Conservation (phyloP, 1,139 yeast genomes). For the Magnusiomyces magnusii region DNA sequence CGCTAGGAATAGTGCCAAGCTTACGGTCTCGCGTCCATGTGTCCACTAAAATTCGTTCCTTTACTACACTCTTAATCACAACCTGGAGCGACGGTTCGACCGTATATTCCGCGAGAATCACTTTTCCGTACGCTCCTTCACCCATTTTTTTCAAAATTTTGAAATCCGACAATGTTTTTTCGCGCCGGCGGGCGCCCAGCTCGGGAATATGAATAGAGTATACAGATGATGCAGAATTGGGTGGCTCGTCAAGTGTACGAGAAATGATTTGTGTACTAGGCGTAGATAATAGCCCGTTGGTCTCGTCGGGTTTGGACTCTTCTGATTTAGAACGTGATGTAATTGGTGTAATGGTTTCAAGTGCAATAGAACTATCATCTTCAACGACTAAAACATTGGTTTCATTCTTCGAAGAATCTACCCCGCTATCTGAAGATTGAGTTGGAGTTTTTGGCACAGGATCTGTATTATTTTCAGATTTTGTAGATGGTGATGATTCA, state of each 20-base stretch:
- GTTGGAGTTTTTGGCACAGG: neutral
- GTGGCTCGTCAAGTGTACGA: constrained; percentile 8
- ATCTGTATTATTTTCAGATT: neutral
- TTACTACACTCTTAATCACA: constrained; percentile 82
- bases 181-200: constrained; percentile 33
- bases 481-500: neutral
- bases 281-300: neutral
- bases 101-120: constrained; percentile 65
- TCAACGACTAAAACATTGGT: too few relatives aligned
- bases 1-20: constrained; percentile 90
- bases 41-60: constrained; percentile 87
- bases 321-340: neutral
- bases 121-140: constrained; percentile 95
- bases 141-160: constrained; percentile 71
- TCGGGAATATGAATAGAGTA: constrained; percentile 21
- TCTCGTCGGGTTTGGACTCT: neutral
- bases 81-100: constrained; percentile 55
- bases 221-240: constrained; percentile 14
- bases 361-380: neutral
- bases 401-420: too few relatives aligned
- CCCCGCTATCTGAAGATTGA: neutral
- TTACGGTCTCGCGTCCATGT: constrained; percentile 94
- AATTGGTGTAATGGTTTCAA: neutral
- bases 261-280: constrained; percentile 12
- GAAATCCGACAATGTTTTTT: constrained; percentile 66